phyloP scores from a whole-genome alignment of 768 basidiomycete species.

The Chlorophyllum brunneum region DNA sequence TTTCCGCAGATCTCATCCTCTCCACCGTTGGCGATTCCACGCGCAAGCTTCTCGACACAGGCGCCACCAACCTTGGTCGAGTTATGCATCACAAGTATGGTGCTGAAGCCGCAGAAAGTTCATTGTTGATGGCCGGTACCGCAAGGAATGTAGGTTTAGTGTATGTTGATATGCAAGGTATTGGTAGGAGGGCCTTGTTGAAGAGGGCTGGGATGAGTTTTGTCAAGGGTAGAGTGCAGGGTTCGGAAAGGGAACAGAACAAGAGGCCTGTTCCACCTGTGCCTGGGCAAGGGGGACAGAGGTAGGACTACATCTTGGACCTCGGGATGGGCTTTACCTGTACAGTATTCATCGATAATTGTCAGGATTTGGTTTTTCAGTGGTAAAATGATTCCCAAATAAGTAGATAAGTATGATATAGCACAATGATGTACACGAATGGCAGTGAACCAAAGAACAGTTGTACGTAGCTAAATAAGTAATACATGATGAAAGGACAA shows the following conservation, averaged over 20 bases:
- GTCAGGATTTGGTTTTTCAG: too few species aligned
- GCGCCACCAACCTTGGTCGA: slow-evolving; percentile 42
- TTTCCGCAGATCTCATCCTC: slow-evolving; percentile 64
- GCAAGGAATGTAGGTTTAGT: slow-evolving; percentile 71
- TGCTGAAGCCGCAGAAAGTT: slow-evolving; percentile 55
- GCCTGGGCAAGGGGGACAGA: slow-evolving; percentile 7
- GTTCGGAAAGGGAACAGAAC: not conserved
- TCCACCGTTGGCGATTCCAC: slow-evolving; percentile 61
- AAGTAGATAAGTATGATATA: too few species aligned
- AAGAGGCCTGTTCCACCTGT: slow-evolving; percentile 6
- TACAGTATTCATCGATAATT: too few species aligned
- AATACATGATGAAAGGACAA: slow-evolving; percentile 2
- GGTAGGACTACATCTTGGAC: not conserved
- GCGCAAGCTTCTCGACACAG: slow-evolving; percentile 46
- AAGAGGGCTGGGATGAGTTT: slow-evolving; percentile 57
- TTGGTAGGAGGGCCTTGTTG: slow-evolving; percentile 67
- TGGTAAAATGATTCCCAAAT: too few species aligned
- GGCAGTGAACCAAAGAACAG: not conserved
- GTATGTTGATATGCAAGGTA: slow-evolving; percentile 71
- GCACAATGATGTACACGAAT: slow-evolving; percentile 2
- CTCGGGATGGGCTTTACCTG: too few species aligned
- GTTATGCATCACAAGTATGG: slow-evolving; percentile 63
- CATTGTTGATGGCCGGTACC: slow-evolving; percentile 56
- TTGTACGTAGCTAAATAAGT: not conserved
- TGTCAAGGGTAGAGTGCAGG: slow-evolving; percentile 38